phyloP scores from a whole-genome alignment of 495 filamentous ascomycete species.

The Sabuloglossum arenarium region DNA sequence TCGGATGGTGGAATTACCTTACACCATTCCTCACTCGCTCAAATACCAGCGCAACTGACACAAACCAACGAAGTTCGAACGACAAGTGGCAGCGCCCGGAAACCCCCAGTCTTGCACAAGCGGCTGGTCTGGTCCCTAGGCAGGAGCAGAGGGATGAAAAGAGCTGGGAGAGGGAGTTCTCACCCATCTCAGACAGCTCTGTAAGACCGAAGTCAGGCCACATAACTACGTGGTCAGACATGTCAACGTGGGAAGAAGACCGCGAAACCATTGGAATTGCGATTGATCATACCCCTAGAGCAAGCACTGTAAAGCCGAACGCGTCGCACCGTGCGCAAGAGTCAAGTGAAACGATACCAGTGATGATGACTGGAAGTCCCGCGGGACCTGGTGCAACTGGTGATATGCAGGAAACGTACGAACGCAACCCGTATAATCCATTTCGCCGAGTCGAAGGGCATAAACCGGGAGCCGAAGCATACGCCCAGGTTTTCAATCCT shows the following conservation, averaged over 20 bases:
- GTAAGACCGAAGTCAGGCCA: slow-evolving; percentile 3
- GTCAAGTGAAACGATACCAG: neutral
- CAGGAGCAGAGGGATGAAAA: slow-evolving; percentile 9
- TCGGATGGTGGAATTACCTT: slow-evolving; percentile 76
- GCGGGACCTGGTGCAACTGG: neutral
- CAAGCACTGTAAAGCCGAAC: neutral
- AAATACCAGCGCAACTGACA: slow-evolving; percentile 15
- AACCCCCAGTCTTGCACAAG: slow-evolving; percentile 15
- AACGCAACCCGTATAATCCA: neutral
- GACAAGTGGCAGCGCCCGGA: slow-evolving; percentile 15
- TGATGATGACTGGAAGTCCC: neutral
- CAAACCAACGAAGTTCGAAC: slow-evolving; percentile 11
- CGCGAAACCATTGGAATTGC: neutral
- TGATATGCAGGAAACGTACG: neutral
- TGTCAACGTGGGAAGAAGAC: slow-evolving; percentile 1
- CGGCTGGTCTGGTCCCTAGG: slow-evolving; percentile 14
- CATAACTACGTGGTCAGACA: slow-evolving; percentile 14
- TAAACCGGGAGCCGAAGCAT: neutral
- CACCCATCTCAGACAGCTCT: slow-evolving; percentile 14
- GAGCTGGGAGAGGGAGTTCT: slow-evolving; percentile 25
- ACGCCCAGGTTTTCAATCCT: neutral
- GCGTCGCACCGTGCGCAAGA: neutral
- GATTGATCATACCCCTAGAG: neutral
- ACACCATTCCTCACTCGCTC: slow-evolving; percentile 45
- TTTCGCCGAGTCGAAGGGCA: neutral